Evolutionary conservation across 129 eudicot genomes (phyloP).

Genomic region (Chrysanthemum lavandulifolium): DNA sequence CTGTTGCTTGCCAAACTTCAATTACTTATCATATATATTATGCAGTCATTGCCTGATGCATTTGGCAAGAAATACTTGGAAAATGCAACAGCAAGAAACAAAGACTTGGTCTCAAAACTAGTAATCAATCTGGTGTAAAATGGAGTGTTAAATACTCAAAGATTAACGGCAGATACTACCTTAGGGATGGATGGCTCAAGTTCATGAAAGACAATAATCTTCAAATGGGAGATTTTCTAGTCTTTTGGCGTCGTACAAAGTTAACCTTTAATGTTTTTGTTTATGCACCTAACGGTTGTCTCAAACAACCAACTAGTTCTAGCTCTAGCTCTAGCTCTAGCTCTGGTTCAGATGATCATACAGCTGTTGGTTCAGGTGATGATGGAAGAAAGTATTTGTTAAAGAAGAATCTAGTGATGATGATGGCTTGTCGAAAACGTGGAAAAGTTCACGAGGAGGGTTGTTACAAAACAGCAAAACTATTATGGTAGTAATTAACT

Average conservation of each 20-base stretch:
- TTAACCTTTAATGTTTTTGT: not conserved
- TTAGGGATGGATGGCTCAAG: conserved; percentile 29
- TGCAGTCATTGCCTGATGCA: conserved; percentile 18
- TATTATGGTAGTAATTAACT: conserved; percentile 13
- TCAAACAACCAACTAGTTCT: conserved; percentile 1
- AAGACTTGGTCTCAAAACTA: not conserved
- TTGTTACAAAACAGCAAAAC: not conserved
- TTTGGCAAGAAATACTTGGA: conserved; percentile 25
- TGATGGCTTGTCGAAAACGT: not conserved
- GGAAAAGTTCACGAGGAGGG: not conserved
- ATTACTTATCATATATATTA: not conserved
- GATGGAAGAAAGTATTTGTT: not conserved
- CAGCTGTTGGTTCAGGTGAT: not conserved
- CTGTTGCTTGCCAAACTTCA: not conserved
- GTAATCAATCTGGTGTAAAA: not conserved
- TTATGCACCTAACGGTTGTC: conserved; percentile 23
- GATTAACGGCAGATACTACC: conserved; percentile 11
- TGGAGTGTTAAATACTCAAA: conserved; percentile 21
- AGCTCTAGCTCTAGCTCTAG: no score
- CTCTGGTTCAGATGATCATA: not conserved
- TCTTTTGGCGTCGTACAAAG: conserved; percentile 24
- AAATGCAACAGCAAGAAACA: not conserved
- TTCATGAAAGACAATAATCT: conserved; percentile 22
- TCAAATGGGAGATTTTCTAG: conserved; percentile 22
- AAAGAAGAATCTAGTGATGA: conserved; percentile 13